These are phyloP conservation scores for Medicago truncatula DNA, from an alignment of 306 rosid species.

Conservation along the genomic window DNA sequence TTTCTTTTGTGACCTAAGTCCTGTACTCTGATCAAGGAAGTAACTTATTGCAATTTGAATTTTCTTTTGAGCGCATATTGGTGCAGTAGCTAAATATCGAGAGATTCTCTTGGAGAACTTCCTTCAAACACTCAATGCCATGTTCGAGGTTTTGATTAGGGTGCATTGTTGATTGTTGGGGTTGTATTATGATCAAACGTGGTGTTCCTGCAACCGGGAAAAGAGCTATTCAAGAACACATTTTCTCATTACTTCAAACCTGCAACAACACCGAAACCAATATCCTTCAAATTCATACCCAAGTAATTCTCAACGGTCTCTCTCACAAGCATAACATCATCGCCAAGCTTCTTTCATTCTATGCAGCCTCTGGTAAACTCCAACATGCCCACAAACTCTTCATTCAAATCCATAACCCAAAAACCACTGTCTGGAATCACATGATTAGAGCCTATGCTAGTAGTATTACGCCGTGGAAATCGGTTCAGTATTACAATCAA, in stretches of 20 bases:
- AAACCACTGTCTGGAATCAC: conserved; percentile 65
- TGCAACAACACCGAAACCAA: conserved; percentile 51
- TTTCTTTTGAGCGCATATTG: no score
- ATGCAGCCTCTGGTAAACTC: conserved; percentile 51
- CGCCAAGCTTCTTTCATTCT: conserved; percentile 58
- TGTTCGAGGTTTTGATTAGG: no score
- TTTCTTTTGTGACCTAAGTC: no score
- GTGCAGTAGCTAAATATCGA: no score
- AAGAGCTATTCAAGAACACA: conserved; percentile 49
- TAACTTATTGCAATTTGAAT: no score
- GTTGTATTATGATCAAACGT: conserved; percentile 39
- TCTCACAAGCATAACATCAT: conserved; percentile 59
- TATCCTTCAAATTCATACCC: conserved; percentile 64
- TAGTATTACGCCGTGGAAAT: conserved; percentile 47
- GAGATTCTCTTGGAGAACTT: no score
- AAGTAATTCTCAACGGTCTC: conserved; percentile 55
- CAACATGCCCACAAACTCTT: conserved; percentile 47
- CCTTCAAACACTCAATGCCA: no score
- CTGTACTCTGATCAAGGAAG: no score
- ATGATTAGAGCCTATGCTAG: conserved; percentile 56
- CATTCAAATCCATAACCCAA: conserved; percentile 50
- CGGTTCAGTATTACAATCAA: conserved; percentile 50
- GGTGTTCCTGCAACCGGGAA: conserved; percentile 45
- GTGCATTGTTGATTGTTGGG: conserved; percentile 9
- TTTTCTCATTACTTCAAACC: conserved; percentile 53